Base-by-base conservation (phyloP, 805 yeast genomes). In the Danielia oregonensis region DNA sequence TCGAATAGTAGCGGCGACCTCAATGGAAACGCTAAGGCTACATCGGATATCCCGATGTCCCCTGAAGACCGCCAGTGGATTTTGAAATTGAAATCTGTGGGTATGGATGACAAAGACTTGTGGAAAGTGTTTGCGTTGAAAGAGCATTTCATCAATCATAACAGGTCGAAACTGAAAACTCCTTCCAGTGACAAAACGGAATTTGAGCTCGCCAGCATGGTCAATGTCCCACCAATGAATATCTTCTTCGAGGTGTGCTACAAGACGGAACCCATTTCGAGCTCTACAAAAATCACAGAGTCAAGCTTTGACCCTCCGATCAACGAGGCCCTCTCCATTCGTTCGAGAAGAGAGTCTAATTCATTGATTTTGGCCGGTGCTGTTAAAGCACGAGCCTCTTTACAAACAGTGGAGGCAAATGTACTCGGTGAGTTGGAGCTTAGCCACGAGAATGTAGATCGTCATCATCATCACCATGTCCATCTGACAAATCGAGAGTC, bases 111-210 rank as follows among this genome's bases (percentile, higher is more conserved):
- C 7, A 68, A 65, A 6, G 94, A 87, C 29, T 48, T 86, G 17
- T 91, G 97, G 97, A 91, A 89, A 55, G 60, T 91, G 9, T 79
- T 80, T 11, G 76, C 76, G 3, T 57, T 87, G 36, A 68, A 89
- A 36, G 80, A 80, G 18, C 84, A 86, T 46, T 72, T 89, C 6
- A 69, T 61, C 39, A 75, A 79, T 31, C 34, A 30, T 11, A 43
- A 29, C 12, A 29, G 44, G 22, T 38, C 45, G 6, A 40, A 31
- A 6, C 22, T 37, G 5, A 32, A 30, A 16, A 29, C 35, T 7
- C 32, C 39, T 11, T 21, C 39, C 1, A 39, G 45, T 6, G 39
- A 43, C 26, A 40, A 37, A 16, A 33, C 40, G 10, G 41, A 49
- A 26, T 45, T 49, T 16, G 45, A 44, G 26, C 43, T 40, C 18